phyloP scores from a whole-genome alignment of 2,329 filamentous ascomycete genomes.

The Penicillium sp. region DNA sequence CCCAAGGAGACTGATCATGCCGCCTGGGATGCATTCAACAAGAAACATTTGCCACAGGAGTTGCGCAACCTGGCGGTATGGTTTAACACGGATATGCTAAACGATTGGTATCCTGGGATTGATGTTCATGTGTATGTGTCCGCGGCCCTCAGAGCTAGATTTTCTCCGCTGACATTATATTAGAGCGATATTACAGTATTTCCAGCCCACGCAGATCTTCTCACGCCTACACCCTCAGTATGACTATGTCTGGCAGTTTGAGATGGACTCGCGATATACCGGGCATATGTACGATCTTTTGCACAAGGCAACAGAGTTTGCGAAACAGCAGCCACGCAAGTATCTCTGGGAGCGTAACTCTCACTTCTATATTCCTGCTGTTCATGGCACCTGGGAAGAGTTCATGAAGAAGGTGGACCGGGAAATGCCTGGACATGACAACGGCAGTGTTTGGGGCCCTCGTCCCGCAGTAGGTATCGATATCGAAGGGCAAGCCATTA shows the following conservation, averaged over 20 bases:
- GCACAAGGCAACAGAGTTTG: constrained; percentile 12
- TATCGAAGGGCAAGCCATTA: not conserved
- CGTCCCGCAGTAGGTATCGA: constrained; percentile 3
- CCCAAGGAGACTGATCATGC: constrained; percentile 45
- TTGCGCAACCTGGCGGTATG: constrained; percentile 10
- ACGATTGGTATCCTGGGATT: constrained; percentile 16
- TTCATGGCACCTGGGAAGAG: constrained; percentile 14
- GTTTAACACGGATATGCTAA: constrained; percentile 12
- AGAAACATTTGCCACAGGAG: constrained; percentile 10
- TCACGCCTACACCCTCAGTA: constrained; percentile 15
- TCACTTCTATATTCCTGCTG: constrained; percentile 16
- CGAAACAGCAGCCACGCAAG: constrained; percentile 16
- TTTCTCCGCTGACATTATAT: not conserved
- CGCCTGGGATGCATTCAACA: constrained; percentile 8
- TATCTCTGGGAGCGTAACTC: constrained; percentile 20
- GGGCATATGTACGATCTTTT: constrained; percentile 15
- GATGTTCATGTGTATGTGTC: constrained; percentile 13
- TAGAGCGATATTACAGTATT: constrained; percentile 16
- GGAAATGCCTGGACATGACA: not conserved
- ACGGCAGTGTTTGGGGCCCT: constrained; percentile 9
- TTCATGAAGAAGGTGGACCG: constrained; percentile 9
- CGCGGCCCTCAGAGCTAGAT: not conserved
- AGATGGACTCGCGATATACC: constrained; percentile 17
- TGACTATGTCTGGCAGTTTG: constrained; percentile 19
- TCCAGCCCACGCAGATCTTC: constrained; percentile 16